Evolutionary conservation across 2,329 filamentous ascomycete genomes (phyloP), one percentile per base, ranked within the genome.

Genomic region (Ceratocystiopsis sp.): DNA sequence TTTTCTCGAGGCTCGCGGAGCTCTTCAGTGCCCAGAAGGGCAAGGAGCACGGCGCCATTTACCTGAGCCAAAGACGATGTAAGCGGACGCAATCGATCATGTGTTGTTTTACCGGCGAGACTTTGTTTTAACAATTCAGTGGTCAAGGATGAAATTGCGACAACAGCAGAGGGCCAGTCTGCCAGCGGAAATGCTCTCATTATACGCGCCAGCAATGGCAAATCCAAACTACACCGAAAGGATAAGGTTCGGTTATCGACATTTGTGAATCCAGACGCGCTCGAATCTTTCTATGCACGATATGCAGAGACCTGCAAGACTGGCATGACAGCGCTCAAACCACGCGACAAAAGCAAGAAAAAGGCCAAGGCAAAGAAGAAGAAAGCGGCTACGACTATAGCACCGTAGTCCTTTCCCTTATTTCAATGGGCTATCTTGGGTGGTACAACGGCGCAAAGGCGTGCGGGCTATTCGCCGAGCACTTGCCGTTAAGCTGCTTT

Each of bases 281-380:
- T 96, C 12, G 86, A 93, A 43, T 65, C 60, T 0, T 98, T 98
- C 57, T 98, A 86, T 59, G 64, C 67, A 29, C 71, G 75, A 42
- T 98, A 96, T 64, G 87, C 86, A 18, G 91, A 96, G 52, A 71
- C 86, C 3, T 95, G 87, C 63, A 95, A 93, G 66, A 66, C 71
- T 0, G 85, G 86, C 7, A 95, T 96, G 86, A 70, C 73, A 40
- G 78, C 80, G 9, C 58, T 98, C 62, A 96, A 94, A 74, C 94
- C 93, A 57, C 73, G 91, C 52, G 89, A 96, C 63, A 74, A 86
- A 56, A 93, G 81, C 61, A 89, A 84, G 70, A 78, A 79, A 66
- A 84, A 82, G 58, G 78, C 81, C 53, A 82, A 81, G 59, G 84
- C 81, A 49, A 84, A 80, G 65, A 75, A 69, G 64, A 82, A 78